Conservation (phyloP, 1,284 basidiomycete genomes). For the Irpex sp. region DNA sequence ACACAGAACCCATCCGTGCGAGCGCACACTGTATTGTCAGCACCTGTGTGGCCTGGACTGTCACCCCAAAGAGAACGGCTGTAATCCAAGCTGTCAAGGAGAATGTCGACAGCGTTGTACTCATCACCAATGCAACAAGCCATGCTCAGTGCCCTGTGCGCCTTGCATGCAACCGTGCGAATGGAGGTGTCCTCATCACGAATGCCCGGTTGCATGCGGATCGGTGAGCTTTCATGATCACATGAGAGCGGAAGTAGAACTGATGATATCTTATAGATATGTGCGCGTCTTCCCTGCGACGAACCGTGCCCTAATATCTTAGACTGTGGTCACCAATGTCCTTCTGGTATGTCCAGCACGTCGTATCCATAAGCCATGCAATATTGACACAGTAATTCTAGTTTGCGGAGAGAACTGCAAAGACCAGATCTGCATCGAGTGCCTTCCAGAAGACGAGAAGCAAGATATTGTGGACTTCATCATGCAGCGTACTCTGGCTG, state of each 20-base stretch:
- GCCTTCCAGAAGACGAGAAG: conserved; percentile 38
- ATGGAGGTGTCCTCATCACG: conserved; percentile 55
- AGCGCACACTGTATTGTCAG: conserved; percentile 49
- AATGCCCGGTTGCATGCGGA: conserved; percentile 62
- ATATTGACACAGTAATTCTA: conserved; percentile 22
- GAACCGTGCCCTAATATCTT: conserved; percentile 43
- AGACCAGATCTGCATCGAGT: conserved; percentile 50
- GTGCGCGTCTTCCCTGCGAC: conserved; percentile 64
- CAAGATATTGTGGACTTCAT: conserved; percentile 54
- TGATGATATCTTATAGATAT: conserved; percentile 40
- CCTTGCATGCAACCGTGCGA: conserved; percentile 59
- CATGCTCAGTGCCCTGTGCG: conserved; percentile 52
- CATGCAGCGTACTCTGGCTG: conserved; percentile 45
- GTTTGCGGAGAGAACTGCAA: conserved; percentile 67
- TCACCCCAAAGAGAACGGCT: conserved; percentile 41
- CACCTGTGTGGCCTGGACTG: conserved; percentile 52
- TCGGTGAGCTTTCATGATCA: conserved; percentile 43
- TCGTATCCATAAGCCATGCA: not conserved
- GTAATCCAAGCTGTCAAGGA: conserved; percentile 40
- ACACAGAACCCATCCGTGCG: conserved; percentile 50
- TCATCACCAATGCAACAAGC: conserved; percentile 44
- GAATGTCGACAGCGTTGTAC: conserved; percentile 52
- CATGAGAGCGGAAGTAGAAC: not conserved
- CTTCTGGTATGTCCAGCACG: conserved; percentile 42
- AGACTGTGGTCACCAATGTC: conserved; percentile 58